phyloP scores from a whole-genome alignment of 192 early-diverging fungal genomes.

The Coemansia pectinata region DNA sequence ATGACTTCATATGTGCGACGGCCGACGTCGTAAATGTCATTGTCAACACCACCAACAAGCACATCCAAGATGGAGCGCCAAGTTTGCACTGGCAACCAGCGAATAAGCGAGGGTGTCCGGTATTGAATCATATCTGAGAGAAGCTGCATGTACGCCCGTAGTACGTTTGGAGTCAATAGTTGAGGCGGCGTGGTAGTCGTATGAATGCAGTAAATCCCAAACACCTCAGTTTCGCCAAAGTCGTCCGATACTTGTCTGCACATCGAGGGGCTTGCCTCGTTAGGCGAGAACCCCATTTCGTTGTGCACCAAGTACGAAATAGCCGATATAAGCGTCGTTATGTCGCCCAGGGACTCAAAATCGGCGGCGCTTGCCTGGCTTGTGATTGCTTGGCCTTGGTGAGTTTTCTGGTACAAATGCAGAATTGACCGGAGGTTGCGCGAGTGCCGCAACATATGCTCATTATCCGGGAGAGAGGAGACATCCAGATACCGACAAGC shows the following conservation, averaged over 20 bases:
- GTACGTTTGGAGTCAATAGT: slow-evolving; percentile 36
- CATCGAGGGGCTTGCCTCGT: slow-evolving; percentile 25
- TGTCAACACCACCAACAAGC: slow-evolving; percentile 38
- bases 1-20: slow-evolving; percentile 49
- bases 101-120: slow-evolving; percentile 42
- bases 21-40: slow-evolving; percentile 44
- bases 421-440: slow-evolving; percentile 30
- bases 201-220: slow-evolving; percentile 48
- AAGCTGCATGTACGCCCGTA: slow-evolving; percentile 44
- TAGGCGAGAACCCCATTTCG: slow-evolving; percentile 48
- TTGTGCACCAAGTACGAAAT: slow-evolving; percentile 45
- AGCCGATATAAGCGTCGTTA: slow-evolving; percentile 32
- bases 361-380: slow-evolving; percentile 10
- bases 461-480: slow-evolving; percentile 40
- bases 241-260: slow-evolving; percentile 33
- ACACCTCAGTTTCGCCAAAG: slow-evolving; percentile 51
- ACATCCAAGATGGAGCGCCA: slow-evolving; percentile 34
- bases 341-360: slow-evolving; percentile 26
- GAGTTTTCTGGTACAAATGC: slow-evolving; percentile 25
- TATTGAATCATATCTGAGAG: slow-evolving; percentile 50
- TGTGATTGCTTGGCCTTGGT: not conserved
- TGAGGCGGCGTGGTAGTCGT: slow-evolving; percentile 25
- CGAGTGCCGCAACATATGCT: slow-evolving; percentile 38
- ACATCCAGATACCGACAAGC: slow-evolving; percentile 41
- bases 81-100: slow-evolving; percentile 40